A percentile compares a stretch with the other conserved stretches of the same genome.
Conservation (phyloP, 768 basidiomycete genomes). For the Tricholoma matsutake region DNA sequence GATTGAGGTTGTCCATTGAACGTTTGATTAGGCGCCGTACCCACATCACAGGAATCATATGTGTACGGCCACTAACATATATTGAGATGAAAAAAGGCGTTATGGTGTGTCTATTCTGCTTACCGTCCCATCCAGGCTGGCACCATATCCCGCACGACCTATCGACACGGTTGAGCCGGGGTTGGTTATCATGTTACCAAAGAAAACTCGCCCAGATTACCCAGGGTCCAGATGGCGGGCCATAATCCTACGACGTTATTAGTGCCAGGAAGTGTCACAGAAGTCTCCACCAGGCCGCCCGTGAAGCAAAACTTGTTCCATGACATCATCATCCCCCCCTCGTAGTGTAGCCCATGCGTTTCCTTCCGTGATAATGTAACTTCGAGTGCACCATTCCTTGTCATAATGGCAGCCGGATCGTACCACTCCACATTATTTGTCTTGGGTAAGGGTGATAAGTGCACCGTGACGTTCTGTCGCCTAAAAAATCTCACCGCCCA, state of each 20-base stretch:
- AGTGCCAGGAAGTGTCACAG: conserved; percentile 66
- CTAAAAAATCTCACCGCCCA: conserved; percentile 50
- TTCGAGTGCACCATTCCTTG: conserved; percentile 67
- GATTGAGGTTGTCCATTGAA: conserved; percentile 58
- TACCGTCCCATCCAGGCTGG: conserved; percentile 77
- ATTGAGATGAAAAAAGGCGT: conserved; percentile 3
- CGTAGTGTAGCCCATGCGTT: conserved; percentile 71
- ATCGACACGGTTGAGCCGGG: conserved; percentile 4
- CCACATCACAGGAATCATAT: conserved; percentile 88
- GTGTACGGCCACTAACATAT: conserved; percentile 75
- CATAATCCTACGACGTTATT: conserved; percentile 67
- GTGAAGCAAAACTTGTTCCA: conserved; percentile 97
- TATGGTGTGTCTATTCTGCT: background rate
- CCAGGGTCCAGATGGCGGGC: conserved; percentile 83
- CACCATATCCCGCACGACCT: conserved; percentile 88
- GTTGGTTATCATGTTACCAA: background rate
- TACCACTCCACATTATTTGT: conserved; percentile 88
- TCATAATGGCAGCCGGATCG: conserved; percentile 75
- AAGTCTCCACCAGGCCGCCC: conserved; percentile 73
- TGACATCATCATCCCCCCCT: conserved; percentile 64
- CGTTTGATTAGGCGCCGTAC: conserved; percentile 86
- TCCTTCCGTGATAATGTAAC: conserved; percentile 66
- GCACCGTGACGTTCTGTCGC: background rate
- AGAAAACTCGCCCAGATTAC: conserved; percentile 56
- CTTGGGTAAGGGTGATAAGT: conserved; percentile 25